Evolutionary conservation across 805 yeast genomes (phyloP).

Genomic region (Candida hungchunana): DNA sequence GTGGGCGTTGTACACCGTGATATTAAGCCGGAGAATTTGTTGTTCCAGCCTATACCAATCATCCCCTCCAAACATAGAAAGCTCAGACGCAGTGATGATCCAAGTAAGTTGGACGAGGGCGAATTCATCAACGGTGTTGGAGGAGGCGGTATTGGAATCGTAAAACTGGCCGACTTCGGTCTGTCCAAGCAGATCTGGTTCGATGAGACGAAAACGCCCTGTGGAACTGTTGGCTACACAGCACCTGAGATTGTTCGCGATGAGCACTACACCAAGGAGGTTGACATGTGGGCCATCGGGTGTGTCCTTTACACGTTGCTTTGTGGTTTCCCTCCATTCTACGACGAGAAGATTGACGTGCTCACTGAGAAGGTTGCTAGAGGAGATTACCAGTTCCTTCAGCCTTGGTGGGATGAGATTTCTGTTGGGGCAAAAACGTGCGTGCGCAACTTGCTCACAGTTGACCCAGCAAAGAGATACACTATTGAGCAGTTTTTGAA

Average conservation of each 20-base stretch:
- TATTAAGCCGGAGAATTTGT: conserved; percentile 74
- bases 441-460: conserved; percentile 60
- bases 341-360: conserved; percentile 61
- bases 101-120: conserved; percentile 81
- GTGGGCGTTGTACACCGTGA: conserved; percentile 82
- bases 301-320: conserved; percentile 90
- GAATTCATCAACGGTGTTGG: conserved; percentile 75
- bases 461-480: conserved; percentile 64
- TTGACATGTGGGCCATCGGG: conserved; percentile 98
- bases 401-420: conserved; percentile 91
- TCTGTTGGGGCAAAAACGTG: conserved; percentile 65
- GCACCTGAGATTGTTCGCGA: conserved; percentile 98
- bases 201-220: conserved; percentile 88
- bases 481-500: conserved; percentile 60
- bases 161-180: conserved; percentile 95
- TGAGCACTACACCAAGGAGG: conserved; percentile 87
- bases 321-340: conserved; percentile 89
- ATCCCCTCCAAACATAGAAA: conserved; percentile 31
- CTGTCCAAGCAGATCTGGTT: conserved; percentile 81
- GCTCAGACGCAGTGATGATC: conserved; percentile 57
- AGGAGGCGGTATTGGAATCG: conserved; percentile 86
- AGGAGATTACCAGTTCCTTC: conserved; percentile 69
- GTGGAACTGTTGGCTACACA: conserved; percentile 98
- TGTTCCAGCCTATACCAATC: conserved; percentile 56
- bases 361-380: conserved; percentile 63